These are phyloP conservation scores for Moringa oleifera DNA, from an alignment of 345 rosid species.

Conservation along the genomic window DNA sequence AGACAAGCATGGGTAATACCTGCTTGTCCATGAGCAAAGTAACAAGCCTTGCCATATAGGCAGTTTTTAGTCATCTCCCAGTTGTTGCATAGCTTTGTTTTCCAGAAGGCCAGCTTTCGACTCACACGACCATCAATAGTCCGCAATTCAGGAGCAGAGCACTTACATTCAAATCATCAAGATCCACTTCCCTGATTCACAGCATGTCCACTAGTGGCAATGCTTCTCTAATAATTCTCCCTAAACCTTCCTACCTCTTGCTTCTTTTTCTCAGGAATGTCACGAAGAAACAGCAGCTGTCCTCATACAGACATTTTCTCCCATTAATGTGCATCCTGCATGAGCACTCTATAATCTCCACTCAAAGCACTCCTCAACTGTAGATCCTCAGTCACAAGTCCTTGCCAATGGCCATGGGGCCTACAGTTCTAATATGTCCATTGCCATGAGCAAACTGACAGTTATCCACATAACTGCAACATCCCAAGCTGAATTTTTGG, in stretches of 20 bases:
- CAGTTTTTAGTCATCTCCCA: conserved; percentile 18
- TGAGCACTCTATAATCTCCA: neutral
- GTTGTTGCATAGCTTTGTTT: conserved; percentile 15
- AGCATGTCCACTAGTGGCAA: neutral
- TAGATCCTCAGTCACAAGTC: neutral
- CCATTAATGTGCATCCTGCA: conserved; percentile 12
- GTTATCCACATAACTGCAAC: neutral
- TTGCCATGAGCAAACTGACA: neutral
- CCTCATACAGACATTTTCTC: conserved; percentile 9
- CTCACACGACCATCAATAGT: neutral
- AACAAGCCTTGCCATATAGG: conserved; percentile 11
- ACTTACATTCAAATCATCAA: neutral
- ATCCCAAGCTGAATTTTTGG: neutral
- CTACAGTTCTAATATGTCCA: neutral
- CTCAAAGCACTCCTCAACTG: neutral
- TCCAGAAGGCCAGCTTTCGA: conserved; percentile 4
- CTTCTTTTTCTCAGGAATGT: neutral
- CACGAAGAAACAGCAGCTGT: conserved; percentile 15
- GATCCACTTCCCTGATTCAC: neutral
- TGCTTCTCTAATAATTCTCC: neutral
- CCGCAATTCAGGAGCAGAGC: neutral
- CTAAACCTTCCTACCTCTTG: neutral
- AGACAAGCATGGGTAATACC: conserved; percentile 3
- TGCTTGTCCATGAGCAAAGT: conserved; percentile 21
- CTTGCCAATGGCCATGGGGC: neutral